Conservation (phyloP, 2,329 filamentous ascomycete genomes). For the Trichoderma gracile region DNA sequence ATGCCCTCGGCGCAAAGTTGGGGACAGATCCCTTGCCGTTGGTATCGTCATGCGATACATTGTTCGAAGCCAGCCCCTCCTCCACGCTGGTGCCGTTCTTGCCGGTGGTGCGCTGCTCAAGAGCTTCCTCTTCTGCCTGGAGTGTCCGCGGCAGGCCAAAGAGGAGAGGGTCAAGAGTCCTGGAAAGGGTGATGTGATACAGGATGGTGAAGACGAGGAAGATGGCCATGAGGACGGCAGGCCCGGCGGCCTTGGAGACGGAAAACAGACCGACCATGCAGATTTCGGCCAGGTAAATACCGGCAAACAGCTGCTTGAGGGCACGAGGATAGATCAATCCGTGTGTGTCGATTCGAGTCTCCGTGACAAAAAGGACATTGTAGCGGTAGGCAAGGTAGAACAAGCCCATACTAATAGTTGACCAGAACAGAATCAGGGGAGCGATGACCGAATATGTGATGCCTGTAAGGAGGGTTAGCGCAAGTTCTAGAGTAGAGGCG, state of each 20-base stretch:
- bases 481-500: not conserved
- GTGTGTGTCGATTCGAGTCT: slow-evolving; percentile 79
- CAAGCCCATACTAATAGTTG: slow-evolving; percentile 71
- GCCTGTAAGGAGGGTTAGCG: slow-evolving; percentile 39
- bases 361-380: slow-evolving; percentile 80
- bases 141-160: slow-evolving; percentile 68
- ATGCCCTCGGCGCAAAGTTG: slow-evolving; percentile 32
- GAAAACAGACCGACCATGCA: slow-evolving; percentile 81
- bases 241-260: slow-evolving; percentile 66
- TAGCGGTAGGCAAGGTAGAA: slow-evolving; percentile 87
- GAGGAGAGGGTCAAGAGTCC: slow-evolving; percentile 70
- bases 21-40: slow-evolving; percentile 27
- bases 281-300: slow-evolving; percentile 76
- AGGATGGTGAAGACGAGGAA: slow-evolving; percentile 75
- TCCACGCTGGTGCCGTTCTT: slow-evolving; percentile 36
- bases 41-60: slow-evolving; percentile 21
- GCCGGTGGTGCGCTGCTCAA: slow-evolving; percentile 36
- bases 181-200: slow-evolving; percentile 72
- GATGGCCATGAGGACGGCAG: slow-evolving; percentile 71
- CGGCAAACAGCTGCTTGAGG: slow-evolving; percentile 80
- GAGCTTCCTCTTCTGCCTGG: slow-evolving; percentile 44
- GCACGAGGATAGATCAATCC: slow-evolving; percentile 86
- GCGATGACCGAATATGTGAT: slow-evolving; percentile 84
- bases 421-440: slow-evolving; percentile 79
- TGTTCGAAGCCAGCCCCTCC: slow-evolving; percentile 27